Evolutionary conservation across 139 green algal species (phyloP), one percentile per base, ranked within the genome.

Genomic region (Chlamydomonas schloesseri): DNA sequence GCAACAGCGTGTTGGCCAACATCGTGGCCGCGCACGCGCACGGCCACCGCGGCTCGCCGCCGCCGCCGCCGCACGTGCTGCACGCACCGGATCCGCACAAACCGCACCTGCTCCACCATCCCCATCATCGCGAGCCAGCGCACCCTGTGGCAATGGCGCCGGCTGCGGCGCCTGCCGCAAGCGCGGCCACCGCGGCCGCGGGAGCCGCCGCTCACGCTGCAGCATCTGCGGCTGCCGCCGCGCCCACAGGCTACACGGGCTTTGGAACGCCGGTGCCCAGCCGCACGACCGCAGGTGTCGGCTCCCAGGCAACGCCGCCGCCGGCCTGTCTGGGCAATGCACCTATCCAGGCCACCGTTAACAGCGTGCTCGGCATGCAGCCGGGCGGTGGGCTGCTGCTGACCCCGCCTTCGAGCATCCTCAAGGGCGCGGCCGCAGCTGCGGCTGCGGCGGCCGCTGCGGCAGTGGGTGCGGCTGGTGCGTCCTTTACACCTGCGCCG

Each of bases 21-120:
- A 62, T 83, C 0, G 72, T 62, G 10, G 60, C 76, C 26, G 73
- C n/a, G 24, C 73, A 83, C 28, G 76, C 62, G 23, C 28, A 83
- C 76, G 47, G 37, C 76, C 76, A 83, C 76, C 60, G 76, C 10
- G 76, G 76, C 57, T 83, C 76, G 24, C 76, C 76, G 60, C 76
- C 76, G 26, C 76, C 76, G 5, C 57, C 75, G 57, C 20, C 73
- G 20, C 14, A 55, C 8, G 13, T 29, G 4, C 26, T 55, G 50
- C 33, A 34, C 26, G 21, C 4, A 10, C 76, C 37, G 26, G 28
- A 55, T 26, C 28, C 42, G 13, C 60, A 62, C 73, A 55, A 73
- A 28, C 31, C 33, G 33, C 50, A 81, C 72, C 3, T 24, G 36
- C 36, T 23, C 37, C 26, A 20, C 6, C 42, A 37, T 4, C 42